Evolutionary conservation across 2,329 filamentous ascomycete genomes (phyloP), one percentile per base, ranked within the genome.

Genomic region (Exophiala bonariae): DNA sequence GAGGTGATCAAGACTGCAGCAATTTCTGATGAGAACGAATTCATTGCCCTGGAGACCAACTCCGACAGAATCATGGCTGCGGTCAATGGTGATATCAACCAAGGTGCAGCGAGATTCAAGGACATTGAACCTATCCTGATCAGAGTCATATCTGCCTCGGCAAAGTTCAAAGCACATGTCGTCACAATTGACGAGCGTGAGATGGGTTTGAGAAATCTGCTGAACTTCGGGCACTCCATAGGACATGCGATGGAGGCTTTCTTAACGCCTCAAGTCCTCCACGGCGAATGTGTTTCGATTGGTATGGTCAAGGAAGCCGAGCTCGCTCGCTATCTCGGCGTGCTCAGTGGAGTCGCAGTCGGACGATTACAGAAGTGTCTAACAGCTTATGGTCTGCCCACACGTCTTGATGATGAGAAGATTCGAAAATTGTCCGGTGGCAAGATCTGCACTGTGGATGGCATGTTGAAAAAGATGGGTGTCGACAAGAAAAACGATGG

Each of bases 401-500:
- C 86, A 3, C 90, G 89, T 1, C 69, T 96, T 7, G 79, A 86
- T 28, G 91, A 99, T 69, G 87, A 90, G 65, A 82, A 84, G 22
- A 85, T 99, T 34, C 79, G 86, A 34, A 88, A 85, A 61, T 73
- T 93, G 52, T 91, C 89, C 3, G 91, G 89, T 2, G 88, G 87
- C 43, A 96, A 95, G 70, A 78, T 82, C 56, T 99, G 93, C 65
- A 85, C 87, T 0, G 88, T 96, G 2, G 88, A 96, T 59, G 80
- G 87, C 28, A 71, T 99, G 41, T 78, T 99, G 47, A 79, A 86
- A 57, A 95, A 95, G 66, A 99, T 99, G 93, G 90, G 87, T 1
- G 86, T 99, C 7, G 93, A 99, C 71, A 99, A 99, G 79, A 99
- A 99, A 76, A 99, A 99, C 57, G 87, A 95, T 35, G 93, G 93